A percentile compares a stretch with the other conserved stretches of the same genome.
Conservation (phyloP, 768 basidiomycete genomes). For the Hypholoma sublateritium region DNA sequence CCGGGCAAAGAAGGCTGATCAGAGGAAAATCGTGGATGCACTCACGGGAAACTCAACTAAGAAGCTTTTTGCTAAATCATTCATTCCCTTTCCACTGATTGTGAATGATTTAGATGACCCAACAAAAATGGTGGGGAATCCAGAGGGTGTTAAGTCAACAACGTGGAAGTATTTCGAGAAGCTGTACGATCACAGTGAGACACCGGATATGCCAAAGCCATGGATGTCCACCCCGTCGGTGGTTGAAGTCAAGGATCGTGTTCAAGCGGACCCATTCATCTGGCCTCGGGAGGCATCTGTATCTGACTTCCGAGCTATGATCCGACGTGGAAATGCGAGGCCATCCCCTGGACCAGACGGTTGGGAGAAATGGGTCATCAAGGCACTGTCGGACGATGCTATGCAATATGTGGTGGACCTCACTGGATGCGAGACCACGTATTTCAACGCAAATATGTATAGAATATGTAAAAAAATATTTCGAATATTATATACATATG, state of each 20-base stretch:
- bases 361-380: conserved; percentile 35
- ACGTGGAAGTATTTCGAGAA: conserved; percentile 10
- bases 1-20: background rate
- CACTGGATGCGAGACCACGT: conserved; percentile 13
- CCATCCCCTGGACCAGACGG: conserved; percentile 30
- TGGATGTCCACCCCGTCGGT: conserved; percentile 24
- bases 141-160: conserved; percentile 11
- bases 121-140: background rate
- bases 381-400: conserved; percentile 20
- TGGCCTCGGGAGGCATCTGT: conserved; percentile 21
- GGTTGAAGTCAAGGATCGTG: conserved; percentile 1
- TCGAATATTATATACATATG: too few relatives aligned
- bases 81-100: background rate
- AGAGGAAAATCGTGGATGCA: background rate
- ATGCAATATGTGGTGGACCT: conserved; percentile 20
- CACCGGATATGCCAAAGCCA: conserved; percentile 14
- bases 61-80: background rate
- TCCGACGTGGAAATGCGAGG: conserved; percentile 24
- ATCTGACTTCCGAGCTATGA: conserved; percentile 18
- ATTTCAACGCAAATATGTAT: background rate
- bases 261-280: conserved; percentile 18
- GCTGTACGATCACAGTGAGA: conserved; percentile 8
- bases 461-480: too few relatives aligned
- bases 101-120: conserved; percentile 3
- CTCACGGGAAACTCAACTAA: conserved; percentile 10